Percentiles rank a stretch among this genome's conserved stretches.
phyloP scores from a whole-genome alignment of 805 yeast species.

The Kazachstania kunashirensis region DNA sequence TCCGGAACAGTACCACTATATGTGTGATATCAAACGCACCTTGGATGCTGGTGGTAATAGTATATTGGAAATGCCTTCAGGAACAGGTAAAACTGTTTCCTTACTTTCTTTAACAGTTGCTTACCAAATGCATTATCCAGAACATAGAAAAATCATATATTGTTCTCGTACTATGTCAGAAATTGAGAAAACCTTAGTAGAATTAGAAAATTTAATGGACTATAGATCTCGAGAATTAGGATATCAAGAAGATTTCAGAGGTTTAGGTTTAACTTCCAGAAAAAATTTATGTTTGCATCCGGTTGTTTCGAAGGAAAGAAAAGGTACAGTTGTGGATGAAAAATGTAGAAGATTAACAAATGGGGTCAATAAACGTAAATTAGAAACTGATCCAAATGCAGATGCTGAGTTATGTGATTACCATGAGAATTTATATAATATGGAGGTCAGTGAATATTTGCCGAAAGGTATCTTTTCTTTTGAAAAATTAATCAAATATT shows the following conservation, averaged over 20 bases:
- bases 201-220: slow-evolving; percentile 79
- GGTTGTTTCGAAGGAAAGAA: slow-evolving; percentile 72
- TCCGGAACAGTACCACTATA: slow-evolving; percentile 96
- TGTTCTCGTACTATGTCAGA: slow-evolving; percentile 99
- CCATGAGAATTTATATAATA: slow-evolving; percentile 81
- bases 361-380: slow-evolving; percentile 67
- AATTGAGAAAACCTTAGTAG: slow-evolving; percentile 93
- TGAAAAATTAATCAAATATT: slow-evolving; percentile 68
- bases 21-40: slow-evolving; percentile 90
- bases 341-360: slow-evolving; percentile 90
- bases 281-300: slow-evolving; percentile 92
- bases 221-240: slow-evolving; percentile 79
- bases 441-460: slow-evolving; percentile 79
- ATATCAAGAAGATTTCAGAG: slow-evolving; percentile 80
- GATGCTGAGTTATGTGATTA: slow-evolving; percentile 63
- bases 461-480: slow-evolving; percentile 94
- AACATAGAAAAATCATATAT: slow-evolving; percentile 80
- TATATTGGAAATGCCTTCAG: slow-evolving; percentile 98
- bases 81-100: slow-evolving; percentile 96
- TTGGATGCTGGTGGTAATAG: slow-evolving; percentile 95
- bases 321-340: slow-evolving; percentile 91
- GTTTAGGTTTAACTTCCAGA: slow-evolving; percentile 87
- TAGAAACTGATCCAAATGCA: slow-evolving; percentile 49
- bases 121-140: slow-evolving; percentile 90
- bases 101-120: slow-evolving; percentile 86